Percentiles rank a stretch among this genome's conserved stretches.
Evolutionary conservation across 164 flowering plant genomes (phyloP).

Genomic region (Litsea cubeba): DNA sequence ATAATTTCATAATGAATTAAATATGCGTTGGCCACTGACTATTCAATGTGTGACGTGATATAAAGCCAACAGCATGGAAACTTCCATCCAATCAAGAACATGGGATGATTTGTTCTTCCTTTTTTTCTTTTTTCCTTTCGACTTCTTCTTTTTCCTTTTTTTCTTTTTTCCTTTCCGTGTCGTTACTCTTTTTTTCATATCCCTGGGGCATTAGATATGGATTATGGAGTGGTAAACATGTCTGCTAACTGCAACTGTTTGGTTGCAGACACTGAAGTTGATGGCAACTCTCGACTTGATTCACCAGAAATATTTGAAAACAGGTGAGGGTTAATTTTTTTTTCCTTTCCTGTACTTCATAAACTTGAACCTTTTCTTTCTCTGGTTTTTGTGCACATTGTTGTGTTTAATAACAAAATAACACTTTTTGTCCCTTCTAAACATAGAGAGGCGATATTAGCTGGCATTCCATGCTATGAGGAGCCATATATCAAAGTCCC

Average conservation of each 20-base stretch:
- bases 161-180: not conserved
- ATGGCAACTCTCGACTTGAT: constrained; percentile 58
- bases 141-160: not conserved
- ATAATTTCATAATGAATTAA: too few species aligned
- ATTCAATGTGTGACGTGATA: not conserved
- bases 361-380: too few species aligned
- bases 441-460: constrained; percentile 59
- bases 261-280: constrained; percentile 47
- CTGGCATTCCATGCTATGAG: constrained; percentile 67
- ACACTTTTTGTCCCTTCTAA: not conserved
- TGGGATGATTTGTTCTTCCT: not conserved
- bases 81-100: not conserved
- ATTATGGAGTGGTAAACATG: not conserved
- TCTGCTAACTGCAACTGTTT: not conserved
- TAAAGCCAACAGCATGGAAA: not conserved
- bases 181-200: too few species aligned
- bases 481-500: constrained; percentile 86
- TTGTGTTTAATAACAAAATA: too few species aligned
- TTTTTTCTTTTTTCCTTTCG: not conserved
- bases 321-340: constrained; percentile 34
- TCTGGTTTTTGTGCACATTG: too few species aligned
- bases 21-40: too few species aligned
- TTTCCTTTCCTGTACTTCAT: not conserved
- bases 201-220: not conserved
- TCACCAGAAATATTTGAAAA: constrained; percentile 66